Percentiles rank a stretch among this genome's conserved stretches.
phyloP scores from a whole-genome alignment of 2,329 filamentous ascomycete species.

The Fusarium pseudonygamai region DNA sequence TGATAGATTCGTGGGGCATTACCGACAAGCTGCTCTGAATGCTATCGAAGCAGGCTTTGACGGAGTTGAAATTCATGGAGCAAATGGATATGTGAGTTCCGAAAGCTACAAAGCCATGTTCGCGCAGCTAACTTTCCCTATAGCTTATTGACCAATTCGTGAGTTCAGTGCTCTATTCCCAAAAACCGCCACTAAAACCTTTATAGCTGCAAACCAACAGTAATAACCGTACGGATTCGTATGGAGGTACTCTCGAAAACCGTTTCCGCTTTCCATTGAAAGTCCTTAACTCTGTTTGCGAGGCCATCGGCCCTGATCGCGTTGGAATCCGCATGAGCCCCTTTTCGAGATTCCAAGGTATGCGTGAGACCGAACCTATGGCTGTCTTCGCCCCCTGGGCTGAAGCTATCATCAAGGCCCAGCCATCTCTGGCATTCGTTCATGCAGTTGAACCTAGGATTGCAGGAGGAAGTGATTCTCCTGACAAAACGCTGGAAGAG shows the following conservation, averaged over 20 bases:
- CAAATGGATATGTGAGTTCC: slow-evolving; percentile 65
- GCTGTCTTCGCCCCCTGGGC: slow-evolving; percentile 60
- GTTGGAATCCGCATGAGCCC: slow-evolving; percentile 68
- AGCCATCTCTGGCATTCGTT: slow-evolving; percentile 67
- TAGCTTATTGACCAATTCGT: slow-evolving; percentile 66
- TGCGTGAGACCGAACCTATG: slow-evolving; percentile 69
- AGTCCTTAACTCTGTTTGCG: slow-evolving; percentile 55
- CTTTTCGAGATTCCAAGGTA: slow-evolving; percentile 68
- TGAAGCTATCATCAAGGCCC: slow-evolving; percentile 62
- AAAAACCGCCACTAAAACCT: background rate
- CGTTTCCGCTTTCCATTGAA: slow-evolving; percentile 61
- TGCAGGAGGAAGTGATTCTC: slow-evolving; percentile 52
- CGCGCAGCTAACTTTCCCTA: background rate
- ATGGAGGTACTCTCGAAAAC: slow-evolving; percentile 64
- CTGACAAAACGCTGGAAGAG: slow-evolving; percentile 43
- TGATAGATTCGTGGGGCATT: slow-evolving; percentile 67
- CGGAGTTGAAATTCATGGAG: slow-evolving; percentile 70
- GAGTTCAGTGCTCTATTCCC: background rate
- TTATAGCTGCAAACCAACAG: slow-evolving; percentile 51
- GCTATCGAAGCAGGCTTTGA: slow-evolving; percentile 75
- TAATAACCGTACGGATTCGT: slow-evolving; percentile 62
- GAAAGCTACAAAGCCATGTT: background rate
- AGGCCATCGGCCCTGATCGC: slow-evolving; percentile 60
- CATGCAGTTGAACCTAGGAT: slow-evolving; percentile 69
- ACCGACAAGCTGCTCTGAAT: slow-evolving; percentile 61